Base-by-base conservation (phyloP, 495 filamentous ascomycete species). In the Astrothelium macrocarpum region DNA sequence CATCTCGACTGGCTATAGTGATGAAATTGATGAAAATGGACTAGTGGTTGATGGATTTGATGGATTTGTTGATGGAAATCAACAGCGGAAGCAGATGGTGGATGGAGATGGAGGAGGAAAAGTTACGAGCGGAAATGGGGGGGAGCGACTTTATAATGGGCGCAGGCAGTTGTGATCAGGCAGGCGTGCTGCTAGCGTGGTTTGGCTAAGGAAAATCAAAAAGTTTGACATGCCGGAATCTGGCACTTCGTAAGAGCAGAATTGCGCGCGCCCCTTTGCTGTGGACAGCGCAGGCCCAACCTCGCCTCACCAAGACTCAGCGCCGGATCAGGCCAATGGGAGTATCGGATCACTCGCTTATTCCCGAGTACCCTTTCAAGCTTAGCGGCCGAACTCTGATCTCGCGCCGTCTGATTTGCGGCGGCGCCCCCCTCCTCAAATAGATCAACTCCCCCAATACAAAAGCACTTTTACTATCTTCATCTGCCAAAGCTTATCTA, bases 1-100 rank as follows among this genome's bases (percentile, higher is more conserved):
- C 94, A 99, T 98, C 82, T 77, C 83, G 71, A 70, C 66, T 71
- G 77, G 75, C 74, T 65, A 63, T 69, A 70, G 64, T 66, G 72
- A 77, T 78, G 75, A 78, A 81, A 28, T 56, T 58, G 62, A 63
- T 63, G 43, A 43, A 29, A 36, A 62, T 61, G 56, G 12, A 31
- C 5, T 59, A 26, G 56, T 42, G 16, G 49, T 34, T 61, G 23
- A 45, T 39, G 32, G 53, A 36, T 39, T 60, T 32, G 26, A 42
- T 64, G 62, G 56, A 60, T 59, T 60, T 4, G 36, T 62, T 28
- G 43, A 42, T 60, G 62, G 56, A 64, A 49, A 49, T 18, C 11
- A 25, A n/a, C 29, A 16, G 42, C n/a, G 53, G n/a, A 39, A 36
- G 43, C 53, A 59, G 64, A n/a, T n/a, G 26, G 61, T 43, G 65